phyloP scores from a whole-genome alignment of 768 basidiomycete genomes.

The Cystofilobasidium macerans region DNA sequence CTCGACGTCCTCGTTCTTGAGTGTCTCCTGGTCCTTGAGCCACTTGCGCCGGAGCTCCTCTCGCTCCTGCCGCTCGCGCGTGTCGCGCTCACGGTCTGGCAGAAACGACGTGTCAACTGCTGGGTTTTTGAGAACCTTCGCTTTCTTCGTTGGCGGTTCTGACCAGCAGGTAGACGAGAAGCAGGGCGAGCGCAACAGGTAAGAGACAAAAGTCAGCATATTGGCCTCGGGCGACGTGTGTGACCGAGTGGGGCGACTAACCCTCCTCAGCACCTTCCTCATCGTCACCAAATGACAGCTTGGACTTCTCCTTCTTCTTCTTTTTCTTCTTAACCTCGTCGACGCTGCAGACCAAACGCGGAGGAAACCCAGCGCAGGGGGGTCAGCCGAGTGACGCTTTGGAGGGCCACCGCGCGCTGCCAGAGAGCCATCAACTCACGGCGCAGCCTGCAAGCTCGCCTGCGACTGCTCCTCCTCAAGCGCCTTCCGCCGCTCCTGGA shows the following conservation, averaged over 20 bases:
- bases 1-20: conserved; percentile 68
- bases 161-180: no score
- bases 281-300: conserved; percentile 80
- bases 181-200: neutral
- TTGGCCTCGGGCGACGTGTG: neutral
- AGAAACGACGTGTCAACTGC: conserved; percentile 95
- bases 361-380: neutral
- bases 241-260: conserved; percentile 22
- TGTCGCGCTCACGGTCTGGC: conserved; percentile 94
- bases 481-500: conserved; percentile 75
- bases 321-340: conserved; percentile 85
- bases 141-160: conserved; percentile 51
- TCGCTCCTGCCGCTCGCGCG: conserved; percentile 73
- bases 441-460: neutral
- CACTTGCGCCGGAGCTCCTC: conserved; percentile 84
- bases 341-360: conserved; percentile 34
- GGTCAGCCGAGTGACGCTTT: neutral
- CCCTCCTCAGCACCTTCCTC: conserved; percentile 47
- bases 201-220: neutral
- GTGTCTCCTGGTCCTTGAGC: conserved; percentile 59
- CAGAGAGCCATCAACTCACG: no score
- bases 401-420: neutral
- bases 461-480: conserved; percentile 71
- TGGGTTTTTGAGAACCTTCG: conserved; percentile 86
- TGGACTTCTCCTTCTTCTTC: conserved; percentile 80